A percentile compares a stretch with the other conserved stretches of the same genome.
Evolutionary conservation across 768 basidiomycete genomes (phyloP).

Genomic region (Cyclocybe aegerita): DNA sequence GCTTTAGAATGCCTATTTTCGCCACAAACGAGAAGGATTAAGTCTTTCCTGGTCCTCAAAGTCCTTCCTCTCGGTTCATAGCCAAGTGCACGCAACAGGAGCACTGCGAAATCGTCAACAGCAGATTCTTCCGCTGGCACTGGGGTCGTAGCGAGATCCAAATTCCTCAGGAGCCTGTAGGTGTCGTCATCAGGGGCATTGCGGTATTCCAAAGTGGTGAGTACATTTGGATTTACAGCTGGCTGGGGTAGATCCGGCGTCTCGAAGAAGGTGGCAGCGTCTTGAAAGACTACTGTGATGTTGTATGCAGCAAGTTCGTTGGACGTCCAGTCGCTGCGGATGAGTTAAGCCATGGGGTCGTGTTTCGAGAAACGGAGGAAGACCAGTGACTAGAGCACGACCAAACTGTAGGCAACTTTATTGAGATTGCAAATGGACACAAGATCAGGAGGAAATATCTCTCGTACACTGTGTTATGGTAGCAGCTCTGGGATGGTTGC

Average conservation of each 20-base stretch:
- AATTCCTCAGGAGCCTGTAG: slow-evolving; percentile 9
- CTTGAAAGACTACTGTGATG: slow-evolving; percentile 18
- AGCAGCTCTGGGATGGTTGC: no score
- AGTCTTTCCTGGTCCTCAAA: slow-evolving; percentile 20
- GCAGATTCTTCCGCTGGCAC: slow-evolving; percentile 25
- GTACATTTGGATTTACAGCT: slow-evolving; percentile 6
- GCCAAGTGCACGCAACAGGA: slow-evolving; percentile 23
- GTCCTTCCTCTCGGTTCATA: slow-evolving; percentile 15
- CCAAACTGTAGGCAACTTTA: no score
- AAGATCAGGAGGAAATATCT: no score
- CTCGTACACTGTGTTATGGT: no score
- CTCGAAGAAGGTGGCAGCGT: slow-evolving; percentile 24
- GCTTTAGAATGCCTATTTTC: slow-evolving; percentile 19
- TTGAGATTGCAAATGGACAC: no score
- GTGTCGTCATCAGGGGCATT: slow-evolving; percentile 9
- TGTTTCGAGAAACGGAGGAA: no score
- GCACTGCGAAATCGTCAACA: slow-evolving; percentile 31
- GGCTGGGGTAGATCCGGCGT: slow-evolving; percentile 17
- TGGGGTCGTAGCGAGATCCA: slow-evolving; percentile 22
- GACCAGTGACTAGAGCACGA: no score
- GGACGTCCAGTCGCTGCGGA: no score
- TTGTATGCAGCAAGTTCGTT: slow-evolving; percentile 25
- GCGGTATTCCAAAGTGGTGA: slow-evolving; percentile 1
- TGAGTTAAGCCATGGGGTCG: no score
- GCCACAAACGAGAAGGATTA: slow-evolving; percentile 28